Conservation (phyloP, 2,329 filamentous ascomycete genomes). For the Penicillium concentricum region DNA sequence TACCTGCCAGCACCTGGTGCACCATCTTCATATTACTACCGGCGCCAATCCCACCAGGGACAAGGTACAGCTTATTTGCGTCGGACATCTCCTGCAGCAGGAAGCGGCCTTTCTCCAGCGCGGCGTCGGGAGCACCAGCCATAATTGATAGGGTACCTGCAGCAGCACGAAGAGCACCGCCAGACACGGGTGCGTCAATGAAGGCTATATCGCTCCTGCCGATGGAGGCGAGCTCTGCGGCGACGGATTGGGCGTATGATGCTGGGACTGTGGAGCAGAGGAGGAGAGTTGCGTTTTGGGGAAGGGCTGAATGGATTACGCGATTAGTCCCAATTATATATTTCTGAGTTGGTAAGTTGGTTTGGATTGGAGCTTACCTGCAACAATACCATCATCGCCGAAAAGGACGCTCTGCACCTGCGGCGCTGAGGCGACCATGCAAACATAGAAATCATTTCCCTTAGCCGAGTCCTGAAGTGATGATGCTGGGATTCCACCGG, state of each 20-base stretch:
- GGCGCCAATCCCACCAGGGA: conserved; percentile 60
- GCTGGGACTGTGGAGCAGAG: conserved; percentile 71
- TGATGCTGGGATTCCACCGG: conserved; percentile 60
- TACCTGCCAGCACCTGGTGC: conserved; percentile 63
- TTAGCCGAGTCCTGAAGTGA: conserved; percentile 63
- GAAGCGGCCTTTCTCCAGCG: conserved; percentile 57
- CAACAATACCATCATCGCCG: conserved; percentile 53
- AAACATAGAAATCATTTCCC: conserved; percentile 61
- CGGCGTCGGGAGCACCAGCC: conserved; percentile 60
- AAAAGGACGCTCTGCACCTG: conserved; percentile 68
- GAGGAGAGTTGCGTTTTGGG: conserved; percentile 60
- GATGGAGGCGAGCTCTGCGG: conserved; percentile 54
- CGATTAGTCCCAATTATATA: too few species aligned
- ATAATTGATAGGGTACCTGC: conserved; percentile 75
- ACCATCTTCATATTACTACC: conserved; percentile 63
- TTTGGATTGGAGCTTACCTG: conserved; percentile 16
- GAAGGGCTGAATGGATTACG: conserved; percentile 40
- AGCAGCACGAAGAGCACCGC: conserved; percentile 66
- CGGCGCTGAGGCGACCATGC: conserved; percentile 73
- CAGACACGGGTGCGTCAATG: conserved; percentile 71
- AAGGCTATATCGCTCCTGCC: conserved; percentile 64
- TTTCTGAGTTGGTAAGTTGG: background rate
- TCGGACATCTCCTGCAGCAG: conserved; percentile 64
- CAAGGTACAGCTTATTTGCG: conserved; percentile 60
- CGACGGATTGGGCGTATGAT: conserved; percentile 62